phyloP scores from a whole-genome alignment of 2,329 filamentous ascomycete species.

The Clarireedia monteithiana region DNA sequence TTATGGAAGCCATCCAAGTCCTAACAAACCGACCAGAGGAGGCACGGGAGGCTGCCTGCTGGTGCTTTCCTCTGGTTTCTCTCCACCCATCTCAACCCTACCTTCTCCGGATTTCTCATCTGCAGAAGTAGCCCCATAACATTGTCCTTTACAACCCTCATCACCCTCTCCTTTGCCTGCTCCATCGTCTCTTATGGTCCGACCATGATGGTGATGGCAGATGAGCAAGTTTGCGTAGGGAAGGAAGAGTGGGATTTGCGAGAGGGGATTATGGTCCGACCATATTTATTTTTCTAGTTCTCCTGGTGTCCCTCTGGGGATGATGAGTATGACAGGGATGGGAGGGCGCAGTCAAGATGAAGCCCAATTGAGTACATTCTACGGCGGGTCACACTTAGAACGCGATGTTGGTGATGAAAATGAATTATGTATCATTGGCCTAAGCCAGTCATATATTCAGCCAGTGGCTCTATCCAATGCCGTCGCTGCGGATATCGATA shows the following conservation, averaged over 20 bases:
- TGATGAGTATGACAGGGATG: background rate
- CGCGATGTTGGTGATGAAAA: too few relatives aligned
- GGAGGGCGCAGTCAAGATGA: background rate
- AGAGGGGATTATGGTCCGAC: background rate
- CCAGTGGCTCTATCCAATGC: too few relatives aligned
- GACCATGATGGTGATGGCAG: background rate
- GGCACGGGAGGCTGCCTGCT: too few relatives aligned
- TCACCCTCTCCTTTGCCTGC: background rate
- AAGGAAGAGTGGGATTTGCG: background rate
- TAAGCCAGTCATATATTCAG: too few relatives aligned
- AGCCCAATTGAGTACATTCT: too few relatives aligned
- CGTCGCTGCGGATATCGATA: too few relatives aligned
- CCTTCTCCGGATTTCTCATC: constrained; percentile 15
- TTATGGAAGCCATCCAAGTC: too few relatives aligned
- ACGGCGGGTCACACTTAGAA: too few relatives aligned
- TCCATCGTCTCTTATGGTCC: background rate
- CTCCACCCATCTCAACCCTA: constrained; percentile 15
- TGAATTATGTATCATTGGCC: too few relatives aligned
- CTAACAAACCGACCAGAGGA: too few relatives aligned
- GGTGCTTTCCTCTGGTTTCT: background rate
- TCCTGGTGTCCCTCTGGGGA: background rate
- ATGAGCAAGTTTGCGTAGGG: background rate
- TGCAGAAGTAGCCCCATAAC: constrained; percentile 14
- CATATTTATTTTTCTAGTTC: background rate
- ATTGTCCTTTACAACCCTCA: constrained; percentile 11